Base-by-base conservation (phyloP, 345 rosid species). In the Euclidium syriacum region DNA sequence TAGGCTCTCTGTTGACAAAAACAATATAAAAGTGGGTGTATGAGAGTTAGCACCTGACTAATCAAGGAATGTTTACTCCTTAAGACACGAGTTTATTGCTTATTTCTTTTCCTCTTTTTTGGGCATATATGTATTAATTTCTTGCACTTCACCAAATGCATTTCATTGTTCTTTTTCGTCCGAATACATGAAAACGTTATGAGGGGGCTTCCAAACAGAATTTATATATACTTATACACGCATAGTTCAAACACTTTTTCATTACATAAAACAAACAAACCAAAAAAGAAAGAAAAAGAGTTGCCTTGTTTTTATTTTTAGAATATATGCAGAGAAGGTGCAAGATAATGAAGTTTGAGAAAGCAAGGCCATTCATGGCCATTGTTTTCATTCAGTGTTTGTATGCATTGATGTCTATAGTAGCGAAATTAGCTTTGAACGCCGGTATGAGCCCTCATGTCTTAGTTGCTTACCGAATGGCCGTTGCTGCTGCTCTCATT, bases 391-490 rank as follows among this genome's bases (percentile, higher is more conserved):
- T 79, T 47, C 83, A 79, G 55, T 67, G 54, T 63, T 73, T 72
- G 20, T 70, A 62, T 52, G 76, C 83, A 41, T 64, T 71, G 52
- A 75, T 73, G 80, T 66, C 76, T 18, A 70, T 79, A 5, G 62
- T 79, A 25, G 67, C 74, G 2, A 76, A 75, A 61, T 65, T 52
- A 46, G 83, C 78, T 62, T 40, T 79, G 52, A 73, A 79, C 62
- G 17, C 16, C 1, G 78, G 80, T 47, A 79, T 79, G 80, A 79
- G 76, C 30, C 80, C 71, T 17, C 83, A 73, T 62, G 84, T 87
- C 2, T 58, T 92, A 24, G 88, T 80, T 11, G 96, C 84, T 54
- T 92, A 87, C 70, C 73, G 96, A 3, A 85, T 86, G 29, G 77
- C 70, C 1, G 58, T 82, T 41, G 98, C 98, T 43, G 46, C 86